Evolutionary conservation across 2,329 filamentous ascomycete species (phyloP).

Genomic region (Alternaria atra): DNA sequence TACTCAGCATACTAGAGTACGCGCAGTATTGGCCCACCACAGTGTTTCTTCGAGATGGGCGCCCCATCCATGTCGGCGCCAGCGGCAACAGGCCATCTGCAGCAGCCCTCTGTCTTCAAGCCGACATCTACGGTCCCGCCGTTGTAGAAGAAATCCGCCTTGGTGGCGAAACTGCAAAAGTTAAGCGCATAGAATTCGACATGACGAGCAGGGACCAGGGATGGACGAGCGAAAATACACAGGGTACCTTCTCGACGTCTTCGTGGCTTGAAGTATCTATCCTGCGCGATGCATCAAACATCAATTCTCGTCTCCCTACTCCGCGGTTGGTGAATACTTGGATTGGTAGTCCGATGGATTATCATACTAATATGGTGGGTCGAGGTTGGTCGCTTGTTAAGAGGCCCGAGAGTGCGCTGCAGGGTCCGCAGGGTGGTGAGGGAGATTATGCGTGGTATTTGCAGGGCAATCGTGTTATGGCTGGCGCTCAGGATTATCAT

Average conservation of each 20-base stretch:
- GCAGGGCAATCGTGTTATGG: conserved; percentile 43
- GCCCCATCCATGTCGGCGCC: conserved; percentile 5
- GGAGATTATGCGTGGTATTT: conserved; percentile 43
- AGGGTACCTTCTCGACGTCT: conserved; percentile 39
- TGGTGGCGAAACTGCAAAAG: conserved; percentile 26
- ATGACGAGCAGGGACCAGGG: conserved; percentile 43
- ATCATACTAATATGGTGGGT: conserved; percentile 11
- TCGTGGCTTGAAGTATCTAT: conserved; percentile 48
- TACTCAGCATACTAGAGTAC: conserved; percentile 37
- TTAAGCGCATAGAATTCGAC: conserved; percentile 36
- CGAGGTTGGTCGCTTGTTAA: conserved; percentile 29
- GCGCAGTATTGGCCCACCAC: conserved; percentile 37
- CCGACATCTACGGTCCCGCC: conserved; percentile 19
- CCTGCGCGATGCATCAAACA: conserved; percentile 24
- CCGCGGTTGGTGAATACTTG: conserved; percentile 11
- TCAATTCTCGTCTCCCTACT: conserved; percentile 7
- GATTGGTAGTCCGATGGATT: conserved; percentile 9
- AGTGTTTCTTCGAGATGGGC: not conserved
- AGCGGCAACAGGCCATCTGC: conserved; percentile 5
- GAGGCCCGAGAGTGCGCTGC: conserved; percentile 25
- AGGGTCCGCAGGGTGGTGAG: conserved; percentile 37
- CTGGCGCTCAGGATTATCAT: conserved; percentile 17
- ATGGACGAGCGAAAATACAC: conserved; percentile 40
- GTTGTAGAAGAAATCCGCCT: conserved; percentile 8
- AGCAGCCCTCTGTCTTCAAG: conserved; percentile 30